phyloP scores from a whole-genome alignment of 768 basidiomycete genomes.

The Pleurotus djamor region DNA sequence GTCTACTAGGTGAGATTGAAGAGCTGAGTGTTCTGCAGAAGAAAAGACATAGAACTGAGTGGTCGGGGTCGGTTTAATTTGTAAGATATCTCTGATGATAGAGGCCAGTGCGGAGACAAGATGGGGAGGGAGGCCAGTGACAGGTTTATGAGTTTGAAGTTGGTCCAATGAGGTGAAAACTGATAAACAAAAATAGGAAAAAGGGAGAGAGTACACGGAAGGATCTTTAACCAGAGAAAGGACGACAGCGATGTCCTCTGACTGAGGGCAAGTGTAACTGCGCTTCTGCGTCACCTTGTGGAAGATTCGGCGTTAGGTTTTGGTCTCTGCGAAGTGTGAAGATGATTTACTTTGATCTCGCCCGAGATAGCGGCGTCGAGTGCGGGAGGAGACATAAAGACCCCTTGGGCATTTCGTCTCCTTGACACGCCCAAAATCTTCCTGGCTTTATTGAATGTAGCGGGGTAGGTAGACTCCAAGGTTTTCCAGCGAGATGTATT shows the following conservation, averaged over 20 bases:
- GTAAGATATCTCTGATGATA: slow-evolving; percentile 31
- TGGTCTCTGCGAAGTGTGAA: neutral
- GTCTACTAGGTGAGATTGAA: slow-evolving; percentile 40
- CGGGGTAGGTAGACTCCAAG: slow-evolving; percentile 29
- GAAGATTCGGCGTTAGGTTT: slow-evolving; percentile 1
- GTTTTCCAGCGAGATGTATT: slow-evolving; percentile 22
- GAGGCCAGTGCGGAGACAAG: slow-evolving; percentile 34
- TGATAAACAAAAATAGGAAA: slow-evolving; percentile 35
- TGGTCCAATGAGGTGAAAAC: slow-evolving; percentile 22
- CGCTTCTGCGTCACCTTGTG: slow-evolving; percentile 36
- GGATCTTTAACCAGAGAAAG: slow-evolving; percentile 42
- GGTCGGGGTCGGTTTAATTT: slow-evolving; percentile 18
- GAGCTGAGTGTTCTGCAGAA: slow-evolving; percentile 29
- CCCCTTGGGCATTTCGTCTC: slow-evolving; percentile 13
- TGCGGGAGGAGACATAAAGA: slow-evolving; percentile 27
- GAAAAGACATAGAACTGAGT: slow-evolving; percentile 52
- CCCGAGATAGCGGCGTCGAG: slow-evolving; percentile 35
- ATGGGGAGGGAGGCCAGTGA: slow-evolving; percentile 21
- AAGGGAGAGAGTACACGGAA: slow-evolving; percentile 16
- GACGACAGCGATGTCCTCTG: slow-evolving; percentile 43
- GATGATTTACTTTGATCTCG: slow-evolving; percentile 26
- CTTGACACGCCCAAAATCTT: slow-evolving; percentile 34
- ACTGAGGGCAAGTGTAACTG: slow-evolving; percentile 41
- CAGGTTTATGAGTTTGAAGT: slow-evolving; percentile 11
- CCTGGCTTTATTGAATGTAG: slow-evolving; percentile 34